phyloP scores from a whole-genome alignment of 2,329 filamentous ascomycete species.

The Nigrospora osmanthi region DNA sequence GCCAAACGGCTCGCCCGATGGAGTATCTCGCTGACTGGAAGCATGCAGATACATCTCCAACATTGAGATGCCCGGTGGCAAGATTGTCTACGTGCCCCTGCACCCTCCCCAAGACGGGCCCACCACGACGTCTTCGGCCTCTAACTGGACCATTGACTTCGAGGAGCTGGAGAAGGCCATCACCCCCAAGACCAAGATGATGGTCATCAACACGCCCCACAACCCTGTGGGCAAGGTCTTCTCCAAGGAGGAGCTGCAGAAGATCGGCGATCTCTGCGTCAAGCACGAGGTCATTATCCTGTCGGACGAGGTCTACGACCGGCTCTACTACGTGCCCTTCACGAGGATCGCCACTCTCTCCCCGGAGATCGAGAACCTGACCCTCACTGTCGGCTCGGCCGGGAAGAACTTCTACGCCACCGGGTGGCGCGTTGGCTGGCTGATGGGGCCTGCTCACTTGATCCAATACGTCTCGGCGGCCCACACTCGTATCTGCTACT shows the following conservation, averaged over 20 bases:
- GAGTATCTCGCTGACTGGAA: too few species aligned
- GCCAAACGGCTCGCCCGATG: conserved; percentile 10
- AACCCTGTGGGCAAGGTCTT: conserved; percentile 98
- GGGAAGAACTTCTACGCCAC: conserved; percentile 99
- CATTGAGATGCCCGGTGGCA: conserved; percentile 96
- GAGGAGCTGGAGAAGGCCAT: conserved; percentile 74
- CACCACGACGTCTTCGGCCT: conserved; percentile 71
- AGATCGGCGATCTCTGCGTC: conserved; percentile 81
- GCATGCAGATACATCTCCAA: conserved; percentile 80
- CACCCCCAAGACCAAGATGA: conserved; percentile 88
- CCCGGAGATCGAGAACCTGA: conserved; percentile 79
- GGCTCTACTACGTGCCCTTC: conserved; percentile 91
- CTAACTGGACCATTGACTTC: conserved; percentile 84
- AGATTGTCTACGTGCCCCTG: conserved; percentile 90
- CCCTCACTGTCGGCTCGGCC: conserved; percentile 87
- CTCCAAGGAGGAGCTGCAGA: conserved; percentile 71
- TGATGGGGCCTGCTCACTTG: conserved; percentile 81
- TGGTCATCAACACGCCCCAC: conserved; percentile 80
- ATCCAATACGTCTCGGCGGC: conserved; percentile 89
- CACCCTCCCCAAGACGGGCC: conserved; percentile 79
- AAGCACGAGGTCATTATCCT: conserved; percentile 93
- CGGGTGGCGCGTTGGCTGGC: conserved; percentile 91
- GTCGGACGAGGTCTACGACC: conserved; percentile 89
- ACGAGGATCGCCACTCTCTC: conserved; percentile 87
- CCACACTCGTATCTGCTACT: conserved; percentile 95